Base-by-base conservation (phyloP, 2,329 filamentous ascomycete genomes). In the Penicillium decumbens region DNA sequence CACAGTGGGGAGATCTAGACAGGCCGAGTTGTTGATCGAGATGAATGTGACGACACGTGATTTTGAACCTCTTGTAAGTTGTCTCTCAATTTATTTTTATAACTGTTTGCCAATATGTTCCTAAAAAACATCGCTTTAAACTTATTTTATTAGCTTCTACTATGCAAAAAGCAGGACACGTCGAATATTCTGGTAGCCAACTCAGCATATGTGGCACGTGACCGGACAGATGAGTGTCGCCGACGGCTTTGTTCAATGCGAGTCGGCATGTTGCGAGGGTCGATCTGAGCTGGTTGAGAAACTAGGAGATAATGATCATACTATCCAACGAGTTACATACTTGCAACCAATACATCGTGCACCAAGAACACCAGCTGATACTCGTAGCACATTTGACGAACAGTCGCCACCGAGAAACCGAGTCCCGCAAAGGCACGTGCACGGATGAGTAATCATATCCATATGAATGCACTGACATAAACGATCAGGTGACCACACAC, bases 401-500 rank as follows among this genome's bases (percentile, higher is more conserved):
- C 33, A 18, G 8, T 10, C 10, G 28, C 28, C 27, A 29, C 27
- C 32, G 7, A 7, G 8, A 35, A 35, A 18, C 15, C 3, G 15
- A 35, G 32, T 18, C 18, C 8, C 8, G 5, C 1, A 3, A 18
- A 20, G 15, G 33, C 10, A 20, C 33, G 33, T 37, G 33, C 33
- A 37, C 9, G 0, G 28, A 20, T 37, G 33, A 37, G 7, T 37
- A 20, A 37, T 15, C 33, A 20, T 8, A 20, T 18, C n/a, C 32
- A 20, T 2, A n/a, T 15, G 7, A 18, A 18, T 9, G 20, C 20
- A 15, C 6, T 9, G 32, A 18, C 15, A 15, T 18, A 18, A 18
- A 15, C 10, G 20, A 6, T 53, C 66, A 68, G 59, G 65, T 68
- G 65, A 66, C 50, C 44, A 15, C 53, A 58, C 59, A 58, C 59